Conservation (phyloP, 805 yeast genomes). For the Kuraishia floccosa region DNA sequence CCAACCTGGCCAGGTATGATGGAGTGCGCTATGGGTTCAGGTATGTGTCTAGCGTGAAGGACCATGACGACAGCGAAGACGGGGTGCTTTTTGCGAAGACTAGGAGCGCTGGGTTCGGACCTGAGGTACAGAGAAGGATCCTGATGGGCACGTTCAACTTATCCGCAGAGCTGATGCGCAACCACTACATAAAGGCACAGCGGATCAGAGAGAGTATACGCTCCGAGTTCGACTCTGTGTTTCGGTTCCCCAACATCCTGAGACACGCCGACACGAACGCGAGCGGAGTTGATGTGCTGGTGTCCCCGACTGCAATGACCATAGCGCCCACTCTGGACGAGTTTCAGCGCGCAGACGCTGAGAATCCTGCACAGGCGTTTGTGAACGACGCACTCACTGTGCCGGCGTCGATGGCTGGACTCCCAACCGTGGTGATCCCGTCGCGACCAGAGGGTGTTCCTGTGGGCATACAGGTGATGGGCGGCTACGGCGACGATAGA, state of each 20-base stretch:
- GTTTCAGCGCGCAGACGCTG: constrained; percentile 20
- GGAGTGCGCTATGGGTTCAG: constrained; percentile 78
- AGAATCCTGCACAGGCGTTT: constrained; percentile 42
- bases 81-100: constrained; percentile 41
- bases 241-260: constrained; percentile 37
- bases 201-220: constrained; percentile 48
- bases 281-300: constrained; percentile 53
- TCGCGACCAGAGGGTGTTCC: constrained; percentile 22
- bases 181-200: constrained; percentile 72
- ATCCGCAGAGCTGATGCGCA: constrained; percentile 60
- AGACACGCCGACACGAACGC: constrained; percentile 6
- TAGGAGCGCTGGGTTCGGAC: constrained; percentile 60
- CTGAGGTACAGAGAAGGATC: constrained; percentile 76
- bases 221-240: constrained; percentile 54
- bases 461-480: constrained; percentile 71
- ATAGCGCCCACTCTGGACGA: constrained; percentile 42
- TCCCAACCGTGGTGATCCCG: constrained; percentile 81
- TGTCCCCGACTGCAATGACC: constrained; percentile 63
- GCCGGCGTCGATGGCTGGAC: constrained; percentile 85
- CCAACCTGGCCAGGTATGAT: constrained; percentile 83
- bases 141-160: constrained; percentile 79
- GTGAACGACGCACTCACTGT: constrained; percentile 79
- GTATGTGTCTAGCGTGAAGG: constrained; percentile 11
- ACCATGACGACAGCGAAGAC: constrained; percentile 20
- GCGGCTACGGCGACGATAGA: constrained; percentile 78